These are phyloP conservation scores for Ceratocystis papillata DNA, from an alignment of 2,329 filamentous ascomycete species.

Conservation along the genomic window DNA sequence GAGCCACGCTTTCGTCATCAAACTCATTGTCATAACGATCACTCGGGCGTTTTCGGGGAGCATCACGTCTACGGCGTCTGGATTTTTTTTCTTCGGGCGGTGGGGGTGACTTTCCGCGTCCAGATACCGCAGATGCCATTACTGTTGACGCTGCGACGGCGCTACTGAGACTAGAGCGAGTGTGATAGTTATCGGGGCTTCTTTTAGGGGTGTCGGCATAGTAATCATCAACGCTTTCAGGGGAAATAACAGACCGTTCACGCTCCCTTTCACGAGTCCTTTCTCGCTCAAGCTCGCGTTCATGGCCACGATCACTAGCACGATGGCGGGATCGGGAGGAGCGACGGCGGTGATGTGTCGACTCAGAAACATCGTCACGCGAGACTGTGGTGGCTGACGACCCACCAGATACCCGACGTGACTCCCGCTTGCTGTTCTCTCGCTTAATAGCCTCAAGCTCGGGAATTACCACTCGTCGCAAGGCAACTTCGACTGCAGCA, in stretches of 20 bases:
- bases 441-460: constrained; percentile 86
- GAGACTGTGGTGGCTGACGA: constrained; percentile 47
- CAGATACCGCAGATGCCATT: constrained; percentile 30
- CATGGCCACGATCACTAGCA: constrained; percentile 25
- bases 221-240: constrained; percentile 22
- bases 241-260: constrained; percentile 31
- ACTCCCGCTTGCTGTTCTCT: constrained; percentile 69
- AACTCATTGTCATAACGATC: constrained; percentile 42
- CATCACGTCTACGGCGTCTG: constrained; percentile 43
- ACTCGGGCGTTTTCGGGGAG: constrained; percentile 38
- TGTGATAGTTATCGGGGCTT: constrained; percentile 36
- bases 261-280: constrained; percentile 31
- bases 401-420: constrained; percentile 51
- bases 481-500: constrained; percentile 86
- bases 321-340: constrained; percentile 35
- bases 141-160: constrained; percentile 28
- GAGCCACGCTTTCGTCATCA: constrained; percentile 45
- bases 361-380: constrained; percentile 46
- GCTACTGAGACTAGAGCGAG: constrained; percentile 29
- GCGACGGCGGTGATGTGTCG: constrained; percentile 40
- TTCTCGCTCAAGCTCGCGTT: constrained; percentile 10
- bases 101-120: constrained; percentile 25
- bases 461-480: constrained; percentile 77
- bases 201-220: constrained; percentile 36
- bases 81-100: constrained; percentile 27